A percentile compares a stretch with the other conserved stretches of the same genome.
These are phyloP conservation scores for Floccularia luteovirens DNA, from an alignment of 768 basidiomycete species.

Conservation along the genomic window DNA sequence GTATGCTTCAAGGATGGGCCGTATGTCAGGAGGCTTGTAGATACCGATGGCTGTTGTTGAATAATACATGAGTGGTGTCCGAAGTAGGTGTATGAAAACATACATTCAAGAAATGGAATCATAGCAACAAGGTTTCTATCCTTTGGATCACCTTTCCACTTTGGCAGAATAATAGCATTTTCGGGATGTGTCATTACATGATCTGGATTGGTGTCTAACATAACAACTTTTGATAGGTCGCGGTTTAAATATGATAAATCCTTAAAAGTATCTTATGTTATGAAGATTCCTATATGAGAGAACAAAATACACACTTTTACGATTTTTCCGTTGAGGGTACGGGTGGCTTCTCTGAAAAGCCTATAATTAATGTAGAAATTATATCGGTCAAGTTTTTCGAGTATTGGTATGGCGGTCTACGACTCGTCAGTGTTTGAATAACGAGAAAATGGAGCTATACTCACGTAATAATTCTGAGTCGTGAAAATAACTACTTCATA, in stretches of 20 bases:
- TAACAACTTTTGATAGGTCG: conserved; percentile 82
- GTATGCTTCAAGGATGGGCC: conserved; percentile 82
- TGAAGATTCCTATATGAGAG: background rate
- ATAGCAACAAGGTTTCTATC: conserved; percentile 77
- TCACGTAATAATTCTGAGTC: conserved; percentile 78
- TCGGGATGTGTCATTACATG: conserved; percentile 78
- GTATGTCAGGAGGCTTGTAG: conserved; percentile 80
- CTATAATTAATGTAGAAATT: conserved; percentile 83
- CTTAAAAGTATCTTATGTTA: conserved; percentile 21
- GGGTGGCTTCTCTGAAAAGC: conserved; percentile 90
- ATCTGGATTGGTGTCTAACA: conserved; percentile 80
- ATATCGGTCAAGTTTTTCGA: conserved; percentile 94
- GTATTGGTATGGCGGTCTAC: conserved; percentile 80
- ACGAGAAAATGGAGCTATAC: conserved; percentile 19
- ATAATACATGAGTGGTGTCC: background rate
- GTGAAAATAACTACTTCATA: conserved; percentile 98
- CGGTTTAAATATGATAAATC: conserved; percentile 95
- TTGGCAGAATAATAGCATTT: conserved; percentile 76
- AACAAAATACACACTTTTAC: conserved; percentile 58
- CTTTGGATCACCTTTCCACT: conserved; percentile 76
- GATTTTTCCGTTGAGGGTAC: conserved; percentile 70
- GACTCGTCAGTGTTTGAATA: background rate
- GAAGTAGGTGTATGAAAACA: conserved; percentile 8
- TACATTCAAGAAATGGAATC: conserved; percentile 96
- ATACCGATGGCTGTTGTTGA: conserved; percentile 74